These are phyloP conservation scores for Pseudotsuga menziesii DNA, from an alignment of 75 land plant species.

Conservation along the genomic window DNA sequence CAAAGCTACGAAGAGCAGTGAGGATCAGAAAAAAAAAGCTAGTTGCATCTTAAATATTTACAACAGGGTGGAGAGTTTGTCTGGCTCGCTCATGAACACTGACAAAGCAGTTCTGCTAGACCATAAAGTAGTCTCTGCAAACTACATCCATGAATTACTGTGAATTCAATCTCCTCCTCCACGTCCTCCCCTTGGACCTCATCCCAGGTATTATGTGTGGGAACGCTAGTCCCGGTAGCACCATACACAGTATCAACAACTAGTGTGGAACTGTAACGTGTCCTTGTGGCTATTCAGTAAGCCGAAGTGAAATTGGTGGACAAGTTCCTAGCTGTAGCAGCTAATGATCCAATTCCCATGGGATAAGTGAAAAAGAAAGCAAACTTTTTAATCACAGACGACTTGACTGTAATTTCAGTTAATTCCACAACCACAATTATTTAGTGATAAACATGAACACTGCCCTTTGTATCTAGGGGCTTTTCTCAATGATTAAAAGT, in stretches of 20 bases:
- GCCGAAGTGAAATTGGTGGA: not conserved
- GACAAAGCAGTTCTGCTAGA: not conserved
- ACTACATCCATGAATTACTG: not conserved
- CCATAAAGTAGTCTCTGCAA: not conserved
- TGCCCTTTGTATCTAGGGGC: too few species aligned
- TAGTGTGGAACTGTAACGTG: not conserved
- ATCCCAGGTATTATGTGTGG: not conserved
- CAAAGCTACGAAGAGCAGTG: not conserved
- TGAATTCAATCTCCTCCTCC: not conserved
- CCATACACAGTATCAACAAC: not conserved
- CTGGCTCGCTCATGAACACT: not conserved
- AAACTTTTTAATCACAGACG: conserved; percentile 2
- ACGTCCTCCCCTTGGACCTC: not conserved
- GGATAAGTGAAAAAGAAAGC: not conserved
- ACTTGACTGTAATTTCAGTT: not conserved
- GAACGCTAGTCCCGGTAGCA: not conserved
- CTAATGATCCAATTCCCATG: not conserved
- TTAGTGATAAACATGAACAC: too few species aligned
- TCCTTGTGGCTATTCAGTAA: not conserved
- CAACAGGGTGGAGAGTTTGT: not conserved
- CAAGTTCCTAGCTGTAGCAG: not conserved
- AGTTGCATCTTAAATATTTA: not conserved
- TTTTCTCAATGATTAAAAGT: too few species aligned
- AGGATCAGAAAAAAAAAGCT: not conserved
- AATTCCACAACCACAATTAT: not conserved